These are phyloP conservation scores for Colletotrichum graminicola DNA, from an alignment of 2,329 filamentous ascomycete species.

Conservation along the genomic window DNA sequence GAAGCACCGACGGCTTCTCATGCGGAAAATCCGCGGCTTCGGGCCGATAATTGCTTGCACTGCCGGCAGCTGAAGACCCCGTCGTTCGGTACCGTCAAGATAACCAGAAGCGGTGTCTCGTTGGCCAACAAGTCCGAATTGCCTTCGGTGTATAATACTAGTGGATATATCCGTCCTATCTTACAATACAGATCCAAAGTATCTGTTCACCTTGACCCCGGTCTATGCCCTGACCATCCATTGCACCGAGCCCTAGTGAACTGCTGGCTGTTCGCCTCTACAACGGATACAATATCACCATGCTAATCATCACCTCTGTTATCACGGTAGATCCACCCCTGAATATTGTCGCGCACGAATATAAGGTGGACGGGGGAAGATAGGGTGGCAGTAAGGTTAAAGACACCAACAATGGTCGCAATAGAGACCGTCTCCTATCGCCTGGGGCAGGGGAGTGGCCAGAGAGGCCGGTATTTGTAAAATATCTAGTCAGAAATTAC, in stretches of 20 bases:
- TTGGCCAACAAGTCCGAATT: background rate
- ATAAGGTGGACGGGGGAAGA: background rate
- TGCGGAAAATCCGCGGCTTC: background rate
- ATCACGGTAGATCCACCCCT: background rate
- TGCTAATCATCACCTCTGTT: background rate
- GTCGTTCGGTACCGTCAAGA: background rate
- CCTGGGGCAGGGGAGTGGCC: no score
- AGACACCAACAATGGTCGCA: no score
- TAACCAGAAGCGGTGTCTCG: background rate
- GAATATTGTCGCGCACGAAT: background rate
- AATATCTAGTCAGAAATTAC: no score
- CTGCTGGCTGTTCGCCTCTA: background rate
- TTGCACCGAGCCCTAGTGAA: background rate
- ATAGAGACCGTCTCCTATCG: no score
- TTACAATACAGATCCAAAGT: background rate
- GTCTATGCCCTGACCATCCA: background rate
- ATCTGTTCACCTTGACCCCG: background rate
- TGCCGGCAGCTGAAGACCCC: background rate
- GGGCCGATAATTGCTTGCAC: background rate
- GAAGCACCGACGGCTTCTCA: background rate
- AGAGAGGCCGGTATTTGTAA: no score
- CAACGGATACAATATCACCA: background rate
- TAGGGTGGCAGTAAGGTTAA: background rate
- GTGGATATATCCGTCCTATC: background rate
- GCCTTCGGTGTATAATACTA: background rate